Conservation (phyloP, 768 basidiomycete genomes). For the Suillus spraguei region DNA sequence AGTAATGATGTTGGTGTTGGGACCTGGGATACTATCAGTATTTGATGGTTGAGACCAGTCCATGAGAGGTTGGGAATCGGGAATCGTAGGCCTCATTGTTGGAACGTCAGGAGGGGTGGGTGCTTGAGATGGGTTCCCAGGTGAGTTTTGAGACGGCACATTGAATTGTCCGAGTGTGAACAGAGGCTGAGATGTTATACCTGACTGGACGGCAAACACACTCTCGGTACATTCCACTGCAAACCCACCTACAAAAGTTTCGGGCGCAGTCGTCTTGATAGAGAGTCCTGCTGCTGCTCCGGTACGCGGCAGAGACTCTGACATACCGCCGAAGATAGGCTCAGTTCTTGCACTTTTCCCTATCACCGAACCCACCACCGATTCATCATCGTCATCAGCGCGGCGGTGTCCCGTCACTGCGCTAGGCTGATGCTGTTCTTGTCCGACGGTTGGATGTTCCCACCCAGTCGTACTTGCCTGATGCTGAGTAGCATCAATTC, state of each 20-base stretch:
- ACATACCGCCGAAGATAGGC: background rate
- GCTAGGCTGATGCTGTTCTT: slow-evolving; percentile 13
- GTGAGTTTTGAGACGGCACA: background rate
- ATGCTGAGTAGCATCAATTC: slow-evolving; percentile 14
- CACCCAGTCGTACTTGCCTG: background rate
- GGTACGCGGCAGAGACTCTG: background rate
- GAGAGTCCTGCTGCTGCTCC: background rate
- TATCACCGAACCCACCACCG: background rate
- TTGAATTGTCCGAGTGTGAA: background rate
- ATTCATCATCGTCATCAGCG: background rate
- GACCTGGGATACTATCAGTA: slow-evolving; percentile 8
- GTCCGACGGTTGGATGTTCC: slow-evolving; percentile 13
- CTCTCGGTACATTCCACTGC: background rate
- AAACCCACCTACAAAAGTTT: slow-evolving; percentile 10
- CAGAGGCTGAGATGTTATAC: slow-evolving; percentile 2
- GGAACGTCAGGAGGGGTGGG: slow-evolving; percentile 8
- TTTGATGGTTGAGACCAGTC: background rate
- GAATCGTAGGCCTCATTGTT: background rate
- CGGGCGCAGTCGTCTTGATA: background rate
- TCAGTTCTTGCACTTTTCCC: slow-evolving; percentile 1
- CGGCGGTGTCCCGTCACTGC: background rate
- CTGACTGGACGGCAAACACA: slow-evolving; percentile 6
- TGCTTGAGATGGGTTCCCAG: slow-evolving; percentile 19
- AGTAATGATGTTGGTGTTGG: slow-evolving; percentile 16
- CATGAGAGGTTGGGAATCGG: background rate